Conservation (phyloP, 1,139 yeast species). For the Pichia sp. region DNA sequence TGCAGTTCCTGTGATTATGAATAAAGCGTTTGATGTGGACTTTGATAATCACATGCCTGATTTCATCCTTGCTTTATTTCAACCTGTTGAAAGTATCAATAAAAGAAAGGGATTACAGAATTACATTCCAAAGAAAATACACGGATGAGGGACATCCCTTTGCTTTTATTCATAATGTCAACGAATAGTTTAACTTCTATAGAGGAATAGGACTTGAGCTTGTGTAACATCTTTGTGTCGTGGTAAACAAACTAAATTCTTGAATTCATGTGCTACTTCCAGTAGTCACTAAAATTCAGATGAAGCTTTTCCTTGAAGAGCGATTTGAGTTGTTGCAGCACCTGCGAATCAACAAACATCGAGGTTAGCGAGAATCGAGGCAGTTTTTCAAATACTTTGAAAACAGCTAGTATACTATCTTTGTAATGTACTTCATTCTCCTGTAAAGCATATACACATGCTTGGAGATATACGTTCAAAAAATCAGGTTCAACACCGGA, state of each 20-base stretch:
- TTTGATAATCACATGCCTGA: conserved; percentile 34
- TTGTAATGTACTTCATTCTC: conserved; percentile 1
- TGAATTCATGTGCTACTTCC: conserved; percentile 4
- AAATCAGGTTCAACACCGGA: conserved; percentile 56
- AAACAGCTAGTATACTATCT: conserved; percentile 9
- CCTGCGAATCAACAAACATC: conserved; percentile 16
- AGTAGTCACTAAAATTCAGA: conserved; percentile 5
- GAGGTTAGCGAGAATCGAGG: conserved; percentile 23
- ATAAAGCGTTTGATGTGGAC: conserved; percentile 31
- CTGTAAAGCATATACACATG: conserved; percentile 27
- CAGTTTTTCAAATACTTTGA: conserved; percentile 15
- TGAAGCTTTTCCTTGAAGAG: conserved; percentile 3
- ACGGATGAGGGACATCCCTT: not conserved
- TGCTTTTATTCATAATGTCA: too few species aligned
- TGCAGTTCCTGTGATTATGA: conserved; percentile 33
- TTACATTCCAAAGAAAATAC: conserved; percentile 19
- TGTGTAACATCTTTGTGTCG: too few species aligned
- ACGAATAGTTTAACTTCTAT: too few species aligned
- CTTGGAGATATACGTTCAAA: conserved; percentile 45
- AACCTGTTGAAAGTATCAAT: conserved; percentile 32
- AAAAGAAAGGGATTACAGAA: conserved; percentile 35
- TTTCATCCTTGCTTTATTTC: conserved; percentile 31
- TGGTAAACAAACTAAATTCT: too few species aligned
- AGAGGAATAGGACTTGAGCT: too few species aligned
- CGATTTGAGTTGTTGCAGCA: not conserved